Evolutionary conservation across 495 filamentous ascomycete genomes (phyloP).

Genomic region (Talaromyces proteolyticus): DNA sequence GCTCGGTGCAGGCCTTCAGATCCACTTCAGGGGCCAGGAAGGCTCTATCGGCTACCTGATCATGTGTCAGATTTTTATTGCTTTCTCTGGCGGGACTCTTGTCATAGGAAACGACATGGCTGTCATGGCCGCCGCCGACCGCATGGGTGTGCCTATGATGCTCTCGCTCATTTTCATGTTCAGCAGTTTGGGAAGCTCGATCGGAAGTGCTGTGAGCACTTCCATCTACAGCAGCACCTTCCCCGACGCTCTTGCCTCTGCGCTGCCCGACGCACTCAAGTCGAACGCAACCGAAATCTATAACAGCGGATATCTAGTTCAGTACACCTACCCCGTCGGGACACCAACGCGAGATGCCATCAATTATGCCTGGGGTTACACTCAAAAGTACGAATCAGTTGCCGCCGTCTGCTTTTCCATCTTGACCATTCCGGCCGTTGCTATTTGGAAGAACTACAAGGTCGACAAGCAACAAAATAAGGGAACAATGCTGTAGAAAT

Average conservation of each 20-base stretch:
- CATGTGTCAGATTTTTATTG: conserved; percentile 77
- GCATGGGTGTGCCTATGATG: conserved; percentile 63
- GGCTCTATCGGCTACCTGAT: conserved; percentile 58
- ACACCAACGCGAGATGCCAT: conserved; percentile 48
- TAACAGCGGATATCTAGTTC: conserved; percentile 36
- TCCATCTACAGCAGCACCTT: conserved; percentile 69
- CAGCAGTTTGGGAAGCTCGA: conserved; percentile 60
- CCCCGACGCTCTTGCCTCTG: conserved; percentile 40
- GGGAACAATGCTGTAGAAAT: conserved; percentile 17
- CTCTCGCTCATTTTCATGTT: conserved; percentile 64
- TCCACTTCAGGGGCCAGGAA: conserved; percentile 58
- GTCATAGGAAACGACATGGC: conserved; percentile 69
- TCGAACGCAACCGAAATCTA: conserved; percentile 41
- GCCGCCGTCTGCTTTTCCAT: conserved; percentile 37
- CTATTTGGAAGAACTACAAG: conserved; percentile 39
- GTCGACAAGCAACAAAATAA: conserved; percentile 43
- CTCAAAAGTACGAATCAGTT: conserved; percentile 54
- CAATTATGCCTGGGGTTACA: conserved; percentile 51
- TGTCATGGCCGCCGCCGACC: conserved; percentile 59
- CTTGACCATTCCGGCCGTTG: conserved; percentile 29
- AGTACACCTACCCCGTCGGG: conserved; percentile 50
- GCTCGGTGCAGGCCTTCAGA: conserved; percentile 61
- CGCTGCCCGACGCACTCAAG: conserved; percentile 37
- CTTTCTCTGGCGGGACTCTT: conserved; percentile 59
- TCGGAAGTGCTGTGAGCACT: conserved; percentile 57